A percentile compares a stretch with the other conserved stretches of the same genome.
Conservation (phyloP, 2,329 filamentous ascomycete species). For the Pseudogymnoascus sp. region DNA sequence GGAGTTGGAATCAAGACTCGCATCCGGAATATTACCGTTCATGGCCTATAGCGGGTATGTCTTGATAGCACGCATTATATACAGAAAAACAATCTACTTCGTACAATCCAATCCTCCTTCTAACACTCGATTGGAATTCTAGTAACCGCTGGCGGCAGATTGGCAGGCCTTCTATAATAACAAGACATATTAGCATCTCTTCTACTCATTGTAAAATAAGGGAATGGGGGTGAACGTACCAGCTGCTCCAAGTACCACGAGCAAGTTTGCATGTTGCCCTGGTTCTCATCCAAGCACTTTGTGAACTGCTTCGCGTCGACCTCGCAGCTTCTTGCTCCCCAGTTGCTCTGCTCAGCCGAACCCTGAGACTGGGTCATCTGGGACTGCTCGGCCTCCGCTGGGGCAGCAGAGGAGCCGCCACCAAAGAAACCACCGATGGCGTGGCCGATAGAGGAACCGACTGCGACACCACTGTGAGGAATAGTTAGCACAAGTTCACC, state of each 20-base stretch:
- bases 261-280: constrained; percentile 91
- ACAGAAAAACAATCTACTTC: constrained; percentile 2
- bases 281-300: constrained; percentile 92
- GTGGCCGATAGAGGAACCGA: constrained; percentile 92
- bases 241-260: constrained; percentile 98
- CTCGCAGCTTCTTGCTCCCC: constrained; percentile 62
- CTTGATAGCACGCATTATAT: constrained; percentile 9
- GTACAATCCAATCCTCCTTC: neutral
- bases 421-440: constrained; percentile 84
- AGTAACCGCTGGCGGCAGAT: constrained; percentile 66
- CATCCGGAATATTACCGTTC: constrained; percentile 7
- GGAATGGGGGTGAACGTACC: constrained; percentile 30
- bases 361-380: constrained; percentile 47
- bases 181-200: constrained; percentile 24
- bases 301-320: constrained; percentile 79
- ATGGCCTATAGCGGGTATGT: constrained; percentile 7
- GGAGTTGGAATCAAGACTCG: constrained; percentile 5
- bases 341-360: constrained; percentile 43
- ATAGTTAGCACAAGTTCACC: constrained; percentile 22
- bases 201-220: constrained; percentile 2
- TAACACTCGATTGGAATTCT: constrained; percentile 25
- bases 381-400: constrained; percentile 43
- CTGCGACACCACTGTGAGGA: constrained; percentile 74
- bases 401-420: constrained; percentile 57
- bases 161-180: constrained; percentile 67